Base-by-base conservation (phyloP, 306 rosid genomes). In the Quercus rubra region DNA sequence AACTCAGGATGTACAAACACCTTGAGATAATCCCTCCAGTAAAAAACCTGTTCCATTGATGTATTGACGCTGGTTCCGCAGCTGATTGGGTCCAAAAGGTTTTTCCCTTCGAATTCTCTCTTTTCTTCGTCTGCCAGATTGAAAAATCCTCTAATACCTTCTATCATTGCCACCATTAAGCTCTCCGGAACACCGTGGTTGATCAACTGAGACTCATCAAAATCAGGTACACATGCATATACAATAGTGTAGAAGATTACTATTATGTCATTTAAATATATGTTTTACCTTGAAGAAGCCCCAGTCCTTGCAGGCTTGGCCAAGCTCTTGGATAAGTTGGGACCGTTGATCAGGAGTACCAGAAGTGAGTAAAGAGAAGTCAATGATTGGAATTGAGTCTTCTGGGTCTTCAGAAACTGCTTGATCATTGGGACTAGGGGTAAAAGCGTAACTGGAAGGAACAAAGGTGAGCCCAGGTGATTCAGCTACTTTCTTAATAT, bases 21-120 rank as follows among this genome's bases (percentile, higher is more conserved):
- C 54, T 85, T 89, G 64, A 89, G 83, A 56, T 59, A 89, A 57
- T 89, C 96, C 71, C 96, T 89, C 96, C 96, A 89, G 52, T 58
- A 91, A 30, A 81, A 78, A 51, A 86, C 84, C 21, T 81, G 55
- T 17, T 91, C 96, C 4, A 67, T 72, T 11, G 82, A 58, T 19
- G 86, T 71, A 77, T 74, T 71, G 78, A 87, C 81, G 88, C 96
- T 91, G 20, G 93, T 91, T 17, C 96, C 96, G 9, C 64, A 80
- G 15, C 96, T 81, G 2, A 91, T 87, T 8, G 96, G 90, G 10
- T 83, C 66, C 70, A 76, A 72, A 33, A 90, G 82, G 1, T 85
- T 86, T 52, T 83, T 87, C 59, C 84, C 90, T 20, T 31, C 79
- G 76, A 83, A 89, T 75, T 87, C 91, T 10, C 62, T 17, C 86